Base-by-base conservation (phyloP, 192 early-diverging fungal species). In the Coemansia sp. region DNA sequence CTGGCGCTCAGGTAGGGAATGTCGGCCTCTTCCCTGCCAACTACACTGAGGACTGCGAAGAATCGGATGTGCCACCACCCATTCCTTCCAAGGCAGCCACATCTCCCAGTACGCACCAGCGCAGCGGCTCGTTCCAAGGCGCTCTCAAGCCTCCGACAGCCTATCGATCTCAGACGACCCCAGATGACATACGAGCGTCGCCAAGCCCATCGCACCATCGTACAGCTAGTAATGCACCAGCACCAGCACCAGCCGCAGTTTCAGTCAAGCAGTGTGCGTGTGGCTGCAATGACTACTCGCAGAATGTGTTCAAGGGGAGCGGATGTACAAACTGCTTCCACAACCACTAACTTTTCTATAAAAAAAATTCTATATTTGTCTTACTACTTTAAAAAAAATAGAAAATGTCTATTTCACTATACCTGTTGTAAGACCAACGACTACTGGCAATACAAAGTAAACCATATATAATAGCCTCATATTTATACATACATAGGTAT, bases 1-100 rank as follows among this genome's bases (percentile, higher is more conserved):
- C 63, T 4, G 66, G 76, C 55, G 76, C 84, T 3, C 75, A 75
- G 63, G 66, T 72, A 14, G 78, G 62, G 3, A 19, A 71, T 5
- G 77, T 64, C n/a, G 97, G 97, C 8, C 92, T 99, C 84, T 98
- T 99, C 79, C 97, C 97, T 31, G 86, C 86, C 39, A 96, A 98
- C 75, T 99, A 99, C 65, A 91, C 90, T 11, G 92, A 94, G 72
- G 87, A 86, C 34, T 85, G 76, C 64, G 51, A 66, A 14, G 86
- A 85, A 36, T 48, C 66, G 1, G 76, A 80, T 55, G 21, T 75
- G 5, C 64, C 42, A 44, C 78, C 55, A 41, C 59, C 55, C 45
- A 78, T 60, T 66, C 65, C 57, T 53, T 36, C 42, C 29, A 75
- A 59, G 59, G 62, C 51, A 10, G 37, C 44, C 5, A 55, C 76